Conservation (phyloP, 495 filamentous ascomycete species). For the Arthonia radiata region DNA sequence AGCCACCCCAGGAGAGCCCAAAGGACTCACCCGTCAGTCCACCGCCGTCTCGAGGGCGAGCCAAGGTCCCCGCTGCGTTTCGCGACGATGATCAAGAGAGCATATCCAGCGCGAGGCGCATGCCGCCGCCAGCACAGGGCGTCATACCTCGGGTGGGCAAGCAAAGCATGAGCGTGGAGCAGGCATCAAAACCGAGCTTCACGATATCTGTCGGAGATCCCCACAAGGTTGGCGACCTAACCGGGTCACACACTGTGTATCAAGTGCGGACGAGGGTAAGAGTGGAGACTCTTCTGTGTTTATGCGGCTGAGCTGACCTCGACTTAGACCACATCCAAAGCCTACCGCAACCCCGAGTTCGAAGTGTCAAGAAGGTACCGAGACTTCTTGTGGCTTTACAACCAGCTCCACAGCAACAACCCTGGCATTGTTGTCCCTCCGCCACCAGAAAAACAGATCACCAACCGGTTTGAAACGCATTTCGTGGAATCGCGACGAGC, state of each 20-base stretch:
- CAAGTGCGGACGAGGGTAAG: constrained; percentile 77
- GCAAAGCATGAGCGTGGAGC: constrained; percentile 55
- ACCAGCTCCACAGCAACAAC: constrained; percentile 73
- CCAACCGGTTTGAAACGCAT: constrained; percentile 86
- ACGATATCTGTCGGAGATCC: constrained; percentile 89
- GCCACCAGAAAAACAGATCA: constrained; percentile 92
- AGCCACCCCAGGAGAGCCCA: constrained; percentile 27
- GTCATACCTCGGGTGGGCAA: constrained; percentile 14
- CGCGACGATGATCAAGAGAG: constrained; percentile 39
- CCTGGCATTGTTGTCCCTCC: constrained; percentile 89
- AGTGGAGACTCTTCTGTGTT: constrained; percentile 1
- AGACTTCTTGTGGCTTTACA: constrained; percentile 96
- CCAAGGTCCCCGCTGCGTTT: too few relatives aligned
- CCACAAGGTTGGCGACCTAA: constrained; percentile 90
- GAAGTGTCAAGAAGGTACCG: constrained; percentile 79
- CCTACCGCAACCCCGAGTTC: constrained; percentile 75
- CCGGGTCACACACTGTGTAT: constrained; percentile 93
- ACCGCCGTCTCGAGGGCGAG: constrained; percentile 31
- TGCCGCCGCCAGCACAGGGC: constrained; percentile 52
- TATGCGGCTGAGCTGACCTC: neutral
- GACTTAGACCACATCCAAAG: constrained; percentile 71
- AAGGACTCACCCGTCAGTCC: constrained; percentile 22
- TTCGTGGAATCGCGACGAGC: constrained; percentile 83
- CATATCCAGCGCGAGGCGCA: constrained; percentile 25
- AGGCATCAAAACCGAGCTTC: constrained; percentile 75